These are phyloP conservation scores for Epichloe amarillans DNA, from an alignment of 2,329 filamentous ascomycete genomes.

Conservation along the genomic window DNA sequence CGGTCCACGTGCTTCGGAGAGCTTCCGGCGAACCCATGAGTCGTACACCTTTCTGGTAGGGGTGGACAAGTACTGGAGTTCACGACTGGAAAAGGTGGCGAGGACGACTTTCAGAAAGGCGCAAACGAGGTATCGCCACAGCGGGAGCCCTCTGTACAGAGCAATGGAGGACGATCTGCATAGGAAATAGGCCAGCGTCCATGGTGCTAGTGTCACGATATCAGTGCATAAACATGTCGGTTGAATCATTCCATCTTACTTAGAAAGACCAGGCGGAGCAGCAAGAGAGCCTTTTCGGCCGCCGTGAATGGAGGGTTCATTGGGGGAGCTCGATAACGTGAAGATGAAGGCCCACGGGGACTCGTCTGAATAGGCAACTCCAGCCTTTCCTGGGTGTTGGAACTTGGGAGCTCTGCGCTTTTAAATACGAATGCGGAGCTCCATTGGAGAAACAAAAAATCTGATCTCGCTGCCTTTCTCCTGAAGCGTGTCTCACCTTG, in stretches of 20 bases:
- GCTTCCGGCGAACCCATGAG: constrained; percentile 2
- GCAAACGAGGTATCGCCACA: constrained; percentile 1
- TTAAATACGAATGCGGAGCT: too few relatives aligned
- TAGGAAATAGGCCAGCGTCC: background rate
- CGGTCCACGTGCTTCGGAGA: background rate
- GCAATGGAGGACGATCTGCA: background rate
- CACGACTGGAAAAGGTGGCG: background rate
- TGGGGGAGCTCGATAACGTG: background rate
- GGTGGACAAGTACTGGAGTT: constrained; percentile 6
- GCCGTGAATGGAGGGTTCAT: background rate
- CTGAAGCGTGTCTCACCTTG: too few relatives aligned
- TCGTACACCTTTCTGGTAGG: constrained; percentile 3
- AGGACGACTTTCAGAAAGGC: constrained; percentile 3
- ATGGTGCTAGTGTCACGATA: background rate
- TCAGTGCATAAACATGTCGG: background rate
- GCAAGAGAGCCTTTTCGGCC: background rate
- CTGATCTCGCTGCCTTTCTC: too few relatives aligned
- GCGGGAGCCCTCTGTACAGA: background rate
- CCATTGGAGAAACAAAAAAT: too few relatives aligned
- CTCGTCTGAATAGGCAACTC: background rate
- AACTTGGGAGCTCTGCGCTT: too few relatives aligned
- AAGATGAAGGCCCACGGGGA: background rate
- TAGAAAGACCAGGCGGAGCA: background rate
- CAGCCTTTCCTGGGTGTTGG: background rate
- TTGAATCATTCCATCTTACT: background rate